Evolutionary conservation across 208 protist species (phyloP), one percentile per base, ranked within the genome.

Genomic region (Leishmania turanica): DNA sequence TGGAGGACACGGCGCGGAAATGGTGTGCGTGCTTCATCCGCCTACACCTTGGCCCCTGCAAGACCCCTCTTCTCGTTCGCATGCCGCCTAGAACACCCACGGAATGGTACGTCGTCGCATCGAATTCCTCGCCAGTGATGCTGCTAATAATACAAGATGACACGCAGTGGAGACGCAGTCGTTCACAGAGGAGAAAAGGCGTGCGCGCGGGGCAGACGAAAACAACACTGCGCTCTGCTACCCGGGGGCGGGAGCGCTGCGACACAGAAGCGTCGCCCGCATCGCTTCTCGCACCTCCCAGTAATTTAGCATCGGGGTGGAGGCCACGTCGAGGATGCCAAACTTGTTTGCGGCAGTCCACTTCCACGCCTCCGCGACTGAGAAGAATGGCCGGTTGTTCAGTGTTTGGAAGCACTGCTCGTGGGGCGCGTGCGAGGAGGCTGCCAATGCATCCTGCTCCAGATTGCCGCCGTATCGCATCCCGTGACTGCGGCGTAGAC

Each of bases 241-340:
- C 27, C 90, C 93, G 0, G 86, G 92, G 2, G 93, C 88, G 21
- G 93, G 93, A 6, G 87, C 83, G 78, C 88, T 95, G 69, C 88
- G 90, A 47, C 80, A 83, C 42, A 94, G 79, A 37, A 96, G 75
- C 21, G 87, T 90, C 21, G 86, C 86, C 49, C 93, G 89, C 64
- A 96, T 87, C 34, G 92, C 77, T 77, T 96, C 93, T 42, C 89
- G 87, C 51, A 90, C 89, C 79, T 96, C 91, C 73, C 79, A 77
- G 87, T 96, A 96, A 51, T 91, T 88, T 27, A 95, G 83, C 75
- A 81, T 79, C 2, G 75, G 76, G 19, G 79, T 82, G 60, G 75
- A 68, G 45, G 53, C 72, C 40, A 79, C 34, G 70, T 88, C 84
- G 53, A 83, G 75, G 51, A 87, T 13, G 75, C 82, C 83, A 24